Percentiles rank a stretch among this genome's conserved stretches.
Conservation (phyloP, 495 filamentous ascomycete genomes). For the Alectoria sarmentosa region DNA sequence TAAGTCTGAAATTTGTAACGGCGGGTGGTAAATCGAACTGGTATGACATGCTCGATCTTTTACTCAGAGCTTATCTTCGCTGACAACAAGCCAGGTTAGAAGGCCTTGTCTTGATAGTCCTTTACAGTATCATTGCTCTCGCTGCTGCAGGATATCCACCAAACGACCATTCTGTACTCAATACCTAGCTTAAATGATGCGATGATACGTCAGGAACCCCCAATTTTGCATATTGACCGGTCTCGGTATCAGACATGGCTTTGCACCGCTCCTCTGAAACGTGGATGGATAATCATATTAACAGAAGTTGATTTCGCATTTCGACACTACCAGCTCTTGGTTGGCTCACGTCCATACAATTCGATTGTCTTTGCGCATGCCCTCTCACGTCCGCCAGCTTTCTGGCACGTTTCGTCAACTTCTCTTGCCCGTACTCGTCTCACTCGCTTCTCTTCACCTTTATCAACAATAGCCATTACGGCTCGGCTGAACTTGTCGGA, state of each 20-base stretch:
- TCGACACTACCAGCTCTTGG: not conserved
- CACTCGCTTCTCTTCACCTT: not conserved
- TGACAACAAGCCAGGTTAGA: too few relatives aligned
- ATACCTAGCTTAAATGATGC: too few relatives aligned
- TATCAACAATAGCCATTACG: not conserved
- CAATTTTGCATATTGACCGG: too few relatives aligned
- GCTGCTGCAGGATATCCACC: too few relatives aligned
- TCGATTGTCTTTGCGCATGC: not conserved
- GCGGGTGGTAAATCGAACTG: too few relatives aligned
- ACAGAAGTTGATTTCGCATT: not conserved
- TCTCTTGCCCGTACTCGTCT: not conserved
- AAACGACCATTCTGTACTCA: too few relatives aligned
- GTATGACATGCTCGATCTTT: too few relatives aligned
- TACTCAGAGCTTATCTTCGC: too few relatives aligned
- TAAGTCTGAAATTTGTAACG: too few relatives aligned
- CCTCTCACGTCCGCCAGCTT: not conserved
- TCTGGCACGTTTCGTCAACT: not conserved
- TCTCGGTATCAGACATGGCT: not conserved
- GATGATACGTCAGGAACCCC: too few relatives aligned
- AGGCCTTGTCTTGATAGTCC: too few relatives aligned
- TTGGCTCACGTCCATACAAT: not conserved
- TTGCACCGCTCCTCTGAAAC: not conserved
- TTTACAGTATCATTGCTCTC: too few relatives aligned
- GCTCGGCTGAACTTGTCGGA: not conserved
- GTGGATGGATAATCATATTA: not conserved